Evolutionary conservation across 495 filamentous ascomycete genomes (phyloP).

Genomic region (Aspergillus steynii): DNA sequence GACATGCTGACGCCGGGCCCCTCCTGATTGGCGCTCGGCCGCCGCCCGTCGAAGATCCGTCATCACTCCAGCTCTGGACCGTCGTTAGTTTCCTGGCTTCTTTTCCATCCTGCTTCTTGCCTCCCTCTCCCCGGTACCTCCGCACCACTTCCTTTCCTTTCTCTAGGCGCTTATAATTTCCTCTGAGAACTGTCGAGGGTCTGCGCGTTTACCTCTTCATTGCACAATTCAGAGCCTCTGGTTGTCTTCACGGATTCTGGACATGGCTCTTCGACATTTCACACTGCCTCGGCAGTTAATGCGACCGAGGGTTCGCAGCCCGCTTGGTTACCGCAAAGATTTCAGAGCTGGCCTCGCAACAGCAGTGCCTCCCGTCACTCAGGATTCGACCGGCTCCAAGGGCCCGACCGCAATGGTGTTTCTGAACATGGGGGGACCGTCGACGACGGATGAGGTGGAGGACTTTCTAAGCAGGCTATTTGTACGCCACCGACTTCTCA

Average conservation of each 20-base stretch:
- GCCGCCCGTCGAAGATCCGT: conserved; percentile 12
- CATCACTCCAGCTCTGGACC: conserved; percentile 17
- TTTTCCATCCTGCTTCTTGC: background rate
- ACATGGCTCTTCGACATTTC: conserved; percentile 43
- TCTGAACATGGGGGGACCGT: conserved; percentile 98
- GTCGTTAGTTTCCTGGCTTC: background rate
- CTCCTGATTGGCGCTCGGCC: conserved; percentile 28
- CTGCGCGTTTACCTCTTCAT: background rate
- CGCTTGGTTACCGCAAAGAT: conserved; percentile 25
- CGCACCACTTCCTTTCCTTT: background rate
- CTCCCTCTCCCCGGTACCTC: background rate
- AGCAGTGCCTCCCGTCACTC: conserved; percentile 71
- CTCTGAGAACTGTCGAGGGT: too few species aligned
- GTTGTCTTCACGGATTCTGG: background rate
- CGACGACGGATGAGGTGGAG: conserved; percentile 81
- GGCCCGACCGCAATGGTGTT: conserved; percentile 95
- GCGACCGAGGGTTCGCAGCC: conserved; percentile 26
- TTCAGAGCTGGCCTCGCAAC: conserved; percentile 56
- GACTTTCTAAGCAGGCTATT: conserved; percentile 94
- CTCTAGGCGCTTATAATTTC: background rate
- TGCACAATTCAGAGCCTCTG: background rate
- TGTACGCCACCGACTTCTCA: conserved; percentile 48
- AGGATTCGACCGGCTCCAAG: conserved; percentile 61
- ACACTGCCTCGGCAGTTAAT: conserved; percentile 34
- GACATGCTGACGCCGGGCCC: conserved; percentile 29